phyloP scores from a whole-genome alignment of 306 rosid species.

The cucumber (Cucumis sativus) region Cucumber_9930_V3 NC_026658.2:681501-682000 shows the following conservation, averaged over 20 bases:
- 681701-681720: too few relatives aligned
- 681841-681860: slow-evolving; percentile 26
- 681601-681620: too few relatives aligned
- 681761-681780: neutral
- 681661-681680: neutral
- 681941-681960: neutral
- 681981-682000: neutral
- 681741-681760: neutral
- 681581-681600: too few relatives aligned
- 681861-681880: slow-evolving; percentile 37
- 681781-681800: neutral
- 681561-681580: too few relatives aligned
- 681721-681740: too few relatives aligned
- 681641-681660: too few relatives aligned
- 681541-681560: too few relatives aligned
- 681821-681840: neutral
- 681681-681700: neutral
- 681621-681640: too few relatives aligned
- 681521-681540: too few relatives aligned
- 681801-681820: neutral
- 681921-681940: neutral
- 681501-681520: too few relatives aligned
- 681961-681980: neutral
- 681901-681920: too few relatives aligned
- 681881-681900: slow-evolving; percentile 29